Evolutionary conservation across 208 protist species (phyloP).

Genomic region (Wallacemonas collosoma): DNA sequence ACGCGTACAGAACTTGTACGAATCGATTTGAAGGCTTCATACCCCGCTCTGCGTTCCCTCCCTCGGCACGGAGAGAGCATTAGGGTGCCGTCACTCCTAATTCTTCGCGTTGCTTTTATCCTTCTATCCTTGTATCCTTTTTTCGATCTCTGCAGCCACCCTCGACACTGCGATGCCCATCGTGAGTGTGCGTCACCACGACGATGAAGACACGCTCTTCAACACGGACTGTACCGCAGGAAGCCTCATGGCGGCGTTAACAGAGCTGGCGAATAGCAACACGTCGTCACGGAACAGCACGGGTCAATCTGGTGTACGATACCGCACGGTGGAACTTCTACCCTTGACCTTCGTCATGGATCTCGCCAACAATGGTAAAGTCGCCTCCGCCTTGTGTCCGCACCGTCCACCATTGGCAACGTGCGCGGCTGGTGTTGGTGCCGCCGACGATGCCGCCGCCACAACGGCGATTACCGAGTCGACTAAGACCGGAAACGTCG

Average conservation of each 20-base stretch:
- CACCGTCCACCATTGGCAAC: not conserved
- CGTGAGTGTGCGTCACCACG: slow-evolving; percentile 47
- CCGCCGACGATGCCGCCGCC: not conserved
- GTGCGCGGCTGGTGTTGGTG: not conserved
- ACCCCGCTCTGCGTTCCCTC: too few species aligned
- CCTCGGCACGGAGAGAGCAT: too few species aligned
- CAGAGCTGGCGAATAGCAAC: slow-evolving; percentile 36
- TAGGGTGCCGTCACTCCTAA: not conserved
- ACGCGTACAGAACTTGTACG: too few species aligned
- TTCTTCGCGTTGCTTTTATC: not conserved
- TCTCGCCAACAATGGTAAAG: slow-evolving; percentile 34
- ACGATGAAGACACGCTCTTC: slow-evolving; percentile 46
- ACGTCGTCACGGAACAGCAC: slow-evolving; percentile 9
- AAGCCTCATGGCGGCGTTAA: slow-evolving; percentile 40
- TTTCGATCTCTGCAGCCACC: not conserved
- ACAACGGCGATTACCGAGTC: not conserved
- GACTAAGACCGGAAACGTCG: not conserved
- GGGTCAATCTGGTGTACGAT: slow-evolving; percentile 12
- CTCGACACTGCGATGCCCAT: slow-evolving; percentile 28
- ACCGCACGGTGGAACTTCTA: slow-evolving; percentile 49
- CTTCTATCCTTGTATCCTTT: not conserved
- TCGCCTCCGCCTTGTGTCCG: slow-evolving; percentile 10
- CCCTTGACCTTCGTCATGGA: slow-evolving; percentile 54
- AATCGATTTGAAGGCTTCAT: too few species aligned
- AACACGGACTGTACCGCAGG: slow-evolving; percentile 63